Evolutionary conservation across 176 grass and related monocot genomes (phyloP).

Genomic region (Urochloa ruziziensis): DNA sequence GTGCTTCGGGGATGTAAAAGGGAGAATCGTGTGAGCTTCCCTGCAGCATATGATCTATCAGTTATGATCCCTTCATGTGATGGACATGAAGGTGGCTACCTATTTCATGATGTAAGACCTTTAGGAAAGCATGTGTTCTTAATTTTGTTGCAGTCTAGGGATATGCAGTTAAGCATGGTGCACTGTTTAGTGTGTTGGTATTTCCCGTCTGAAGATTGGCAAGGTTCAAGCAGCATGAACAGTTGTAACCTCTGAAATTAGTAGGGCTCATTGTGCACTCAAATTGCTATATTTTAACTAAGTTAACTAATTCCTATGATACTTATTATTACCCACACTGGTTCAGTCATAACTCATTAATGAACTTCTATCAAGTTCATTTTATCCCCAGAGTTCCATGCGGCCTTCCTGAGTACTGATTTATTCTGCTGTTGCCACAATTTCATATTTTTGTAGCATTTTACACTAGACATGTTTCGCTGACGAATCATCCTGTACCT

Average conservation of each 20-base stretch:
- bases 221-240: not conserved
- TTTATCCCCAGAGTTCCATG: no score
- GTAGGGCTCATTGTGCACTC: not conserved
- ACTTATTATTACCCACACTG: no score
- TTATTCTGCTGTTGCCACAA: no score
- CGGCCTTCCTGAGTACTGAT: no score
- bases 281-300: not conserved
- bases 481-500: no score
- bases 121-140: not conserved
- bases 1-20: not conserved
- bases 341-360: no score
- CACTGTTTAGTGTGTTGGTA: not conserved
- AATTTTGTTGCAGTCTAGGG: not conserved
- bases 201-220: not conserved
- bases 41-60: slow-evolving; percentile 14
- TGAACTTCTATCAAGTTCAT: no score
- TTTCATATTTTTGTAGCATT: no score
- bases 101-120: not conserved
- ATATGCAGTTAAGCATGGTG: not conserved
- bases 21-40: not conserved
- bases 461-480: no score
- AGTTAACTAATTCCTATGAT: not conserved
- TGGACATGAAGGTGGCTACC: no score
- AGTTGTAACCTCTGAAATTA: not conserved
- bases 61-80: not conserved